Percentiles rank a stretch among this genome's conserved stretches.
phyloP scores from a whole-genome alignment of 1,139 yeast species.

The Protomyces gravidus region DNA sequence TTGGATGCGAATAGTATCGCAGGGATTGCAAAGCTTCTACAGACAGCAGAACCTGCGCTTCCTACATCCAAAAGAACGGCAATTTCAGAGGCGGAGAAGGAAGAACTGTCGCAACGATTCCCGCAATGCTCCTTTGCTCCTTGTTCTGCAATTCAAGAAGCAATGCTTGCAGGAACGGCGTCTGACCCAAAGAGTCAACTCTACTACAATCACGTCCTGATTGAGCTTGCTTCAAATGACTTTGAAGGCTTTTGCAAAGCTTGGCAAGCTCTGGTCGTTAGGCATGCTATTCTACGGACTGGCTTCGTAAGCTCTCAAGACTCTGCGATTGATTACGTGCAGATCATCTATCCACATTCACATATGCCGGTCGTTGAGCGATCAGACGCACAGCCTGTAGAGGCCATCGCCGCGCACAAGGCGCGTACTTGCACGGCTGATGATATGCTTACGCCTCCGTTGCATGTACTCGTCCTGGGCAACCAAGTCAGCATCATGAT shows the following conservation, averaged over 20 bases:
- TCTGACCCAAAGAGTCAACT: conserved; percentile 16
- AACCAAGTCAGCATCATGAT: conserved; percentile 25
- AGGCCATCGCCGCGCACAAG: conserved; percentile 12
- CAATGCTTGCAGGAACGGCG: conserved; percentile 32
- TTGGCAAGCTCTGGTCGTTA: conserved; percentile 27
- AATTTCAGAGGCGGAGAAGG: neutral
- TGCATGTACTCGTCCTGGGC: conserved; percentile 5
- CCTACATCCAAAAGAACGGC: neutral
- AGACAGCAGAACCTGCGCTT: neutral
- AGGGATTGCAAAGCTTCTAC: neutral
- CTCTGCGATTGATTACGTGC: conserved; percentile 26
- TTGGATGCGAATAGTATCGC: neutral
- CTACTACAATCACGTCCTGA: conserved; percentile 31
- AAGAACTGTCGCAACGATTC: neutral
- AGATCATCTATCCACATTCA: conserved; percentile 28
- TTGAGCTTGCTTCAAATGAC: conserved; percentile 1
- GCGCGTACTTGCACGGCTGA: neutral
- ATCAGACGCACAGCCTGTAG: neutral
- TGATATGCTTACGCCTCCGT: conserved; percentile 29
- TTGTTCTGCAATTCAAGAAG: conserved; percentile 32
- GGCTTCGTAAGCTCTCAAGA: conserved; percentile 29
- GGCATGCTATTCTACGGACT: conserved; percentile 34
- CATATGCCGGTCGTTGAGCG: neutral
- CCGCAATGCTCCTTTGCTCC: conserved; percentile 11
- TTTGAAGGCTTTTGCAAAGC: conserved; percentile 10